Base-by-base conservation (phyloP, 108 stramenopile species). In the Fistulifera pelliculosa region DNA sequence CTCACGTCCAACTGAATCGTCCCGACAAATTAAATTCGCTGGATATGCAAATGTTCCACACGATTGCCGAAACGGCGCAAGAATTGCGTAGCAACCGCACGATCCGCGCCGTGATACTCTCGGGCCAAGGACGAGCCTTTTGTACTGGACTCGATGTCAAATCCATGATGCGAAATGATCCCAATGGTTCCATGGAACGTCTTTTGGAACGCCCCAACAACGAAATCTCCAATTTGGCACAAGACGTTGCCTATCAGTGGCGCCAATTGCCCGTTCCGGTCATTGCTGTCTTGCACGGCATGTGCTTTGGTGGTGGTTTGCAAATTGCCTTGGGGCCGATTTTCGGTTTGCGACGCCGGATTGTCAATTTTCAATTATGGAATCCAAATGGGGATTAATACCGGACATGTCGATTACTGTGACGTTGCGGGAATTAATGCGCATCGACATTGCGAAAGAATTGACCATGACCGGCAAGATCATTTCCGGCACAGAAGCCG, bases 271-370 rank as follows among this genome's bases (percentile, higher is more conserved):
- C 85, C 14, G 85, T 80, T 31, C 93, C 93, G n/a, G 93, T 94
- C 28, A 81, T 94, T 60, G 75, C 76, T 26, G 75, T 69, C 19
- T 49, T 94, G 41, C 89, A 89, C 58, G 93, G 93, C 40, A 79
- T 85, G 74, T 94, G 93, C 58, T 91, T 73, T 65, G 93, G 93
- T 18, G 93, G 89, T 41, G 92, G 90, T 22, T 54, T 94, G 52
- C 93, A 94, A 64, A 85, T 94, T 59, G 93, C 93, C 0, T 58
- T 91, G 24, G 93, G 93, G 93, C 89, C 6, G 93, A 94, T 51
- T 62, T 94, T 44, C 78, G 93, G 24, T 84, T 75, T 54, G 58
- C 81, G 31, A 85, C 87, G 0, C 74, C 74, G 16, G 83, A 87
- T 61, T 86, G 85, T 27, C 58, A 83, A 66, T 70, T 94, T 1